These are phyloP conservation scores for Eimeria necatrix DNA, from an alignment of 169 alveolate species.

Conservation along the genomic window DNA sequence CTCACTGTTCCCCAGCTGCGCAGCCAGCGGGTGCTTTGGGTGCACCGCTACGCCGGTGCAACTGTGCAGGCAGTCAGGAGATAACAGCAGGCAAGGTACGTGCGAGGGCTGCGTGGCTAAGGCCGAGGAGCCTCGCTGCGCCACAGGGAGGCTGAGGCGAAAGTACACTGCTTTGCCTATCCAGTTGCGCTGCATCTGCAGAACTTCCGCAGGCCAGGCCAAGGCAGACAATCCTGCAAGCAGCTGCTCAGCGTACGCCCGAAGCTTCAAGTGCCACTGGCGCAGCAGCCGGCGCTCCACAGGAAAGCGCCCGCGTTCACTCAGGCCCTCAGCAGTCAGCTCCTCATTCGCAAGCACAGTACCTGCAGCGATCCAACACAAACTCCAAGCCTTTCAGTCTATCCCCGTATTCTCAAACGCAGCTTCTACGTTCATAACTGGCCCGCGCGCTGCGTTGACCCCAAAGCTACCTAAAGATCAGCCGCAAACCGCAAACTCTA, in stretches of 20 bases:
- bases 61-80: neutral
- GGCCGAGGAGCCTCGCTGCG: neutral
- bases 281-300: constrained; percentile 88
- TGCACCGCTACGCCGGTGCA: constrained; percentile 10
- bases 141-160: constrained; percentile 11
- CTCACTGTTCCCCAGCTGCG: constrained; percentile 1
- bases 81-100: neutral
- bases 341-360: constrained; percentile 96
- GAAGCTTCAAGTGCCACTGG: constrained; percentile 94
- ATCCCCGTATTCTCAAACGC: constrained; percentile 77
- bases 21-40: neutral
- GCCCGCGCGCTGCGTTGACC: neutral
- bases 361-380: constrained; percentile 63
- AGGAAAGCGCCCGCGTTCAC: constrained; percentile 92
- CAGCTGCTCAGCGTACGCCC: constrained; percentile 91
- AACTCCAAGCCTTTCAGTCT: neutral
- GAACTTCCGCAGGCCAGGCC: constrained; percentile 93
- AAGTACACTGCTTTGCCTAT: constrained; percentile 87
- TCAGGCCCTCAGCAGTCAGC: constrained; percentile 90
- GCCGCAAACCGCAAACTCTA: neutral
- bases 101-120: too few species aligned
- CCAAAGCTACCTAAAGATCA: neutral
- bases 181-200: constrained; percentile 94
- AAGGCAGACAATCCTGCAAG: constrained; percentile 86
- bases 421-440: too few species aligned